These are phyloP conservation scores for Drechmeria coniospora DNA, from an alignment of 2,329 filamentous ascomycete species.

Conservation along the genomic window DNA sequence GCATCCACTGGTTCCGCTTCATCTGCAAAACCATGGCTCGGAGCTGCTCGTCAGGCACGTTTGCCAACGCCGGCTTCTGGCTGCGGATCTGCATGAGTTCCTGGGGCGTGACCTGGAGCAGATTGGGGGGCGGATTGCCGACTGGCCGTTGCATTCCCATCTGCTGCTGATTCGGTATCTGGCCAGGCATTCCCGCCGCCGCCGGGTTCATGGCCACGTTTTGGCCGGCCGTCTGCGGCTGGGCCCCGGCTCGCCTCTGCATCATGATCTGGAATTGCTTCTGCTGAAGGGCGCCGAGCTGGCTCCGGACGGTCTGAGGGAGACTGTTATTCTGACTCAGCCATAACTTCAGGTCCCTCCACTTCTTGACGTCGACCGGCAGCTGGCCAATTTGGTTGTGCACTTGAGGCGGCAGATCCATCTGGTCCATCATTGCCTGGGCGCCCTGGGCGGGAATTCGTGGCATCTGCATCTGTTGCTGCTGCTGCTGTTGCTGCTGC, in stretches of 20 bases:
- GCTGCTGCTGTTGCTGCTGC: conserved; percentile 8
- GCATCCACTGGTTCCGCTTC: conserved; percentile 16
- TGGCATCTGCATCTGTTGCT: conserved; percentile 13
- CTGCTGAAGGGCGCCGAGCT: conserved; percentile 20
- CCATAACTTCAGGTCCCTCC: conserved; percentile 30
- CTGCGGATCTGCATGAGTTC: conserved; percentile 18
- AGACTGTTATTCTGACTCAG: conserved; percentile 20
- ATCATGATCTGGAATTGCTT: conserved; percentile 22
- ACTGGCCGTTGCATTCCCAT: conserved; percentile 10
- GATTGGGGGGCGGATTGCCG: conserved; percentile 13
- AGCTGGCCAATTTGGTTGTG: conserved; percentile 15
- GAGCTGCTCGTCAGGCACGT: conserved; percentile 19
- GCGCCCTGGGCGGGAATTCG: conserved; percentile 12
- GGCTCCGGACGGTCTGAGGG: conserved; percentile 13
- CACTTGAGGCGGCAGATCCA: conserved; percentile 28
- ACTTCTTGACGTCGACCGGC: conserved; percentile 30
- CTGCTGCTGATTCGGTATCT: conserved; percentile 12
- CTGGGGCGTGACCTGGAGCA: conserved; percentile 17
- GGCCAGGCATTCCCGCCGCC: conserved; percentile 9
- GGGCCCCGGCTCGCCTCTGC: conserved; percentile 14
- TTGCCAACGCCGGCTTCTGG: conserved; percentile 10
- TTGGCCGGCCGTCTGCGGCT: conserved; percentile 16
- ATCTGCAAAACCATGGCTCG: conserved; percentile 15
- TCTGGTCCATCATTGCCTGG: conserved; percentile 29
- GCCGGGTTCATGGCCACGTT: conserved; percentile 11